Base-by-base conservation (phyloP, 345 rosid genomes). In the Syzygium aqueum region DNA sequence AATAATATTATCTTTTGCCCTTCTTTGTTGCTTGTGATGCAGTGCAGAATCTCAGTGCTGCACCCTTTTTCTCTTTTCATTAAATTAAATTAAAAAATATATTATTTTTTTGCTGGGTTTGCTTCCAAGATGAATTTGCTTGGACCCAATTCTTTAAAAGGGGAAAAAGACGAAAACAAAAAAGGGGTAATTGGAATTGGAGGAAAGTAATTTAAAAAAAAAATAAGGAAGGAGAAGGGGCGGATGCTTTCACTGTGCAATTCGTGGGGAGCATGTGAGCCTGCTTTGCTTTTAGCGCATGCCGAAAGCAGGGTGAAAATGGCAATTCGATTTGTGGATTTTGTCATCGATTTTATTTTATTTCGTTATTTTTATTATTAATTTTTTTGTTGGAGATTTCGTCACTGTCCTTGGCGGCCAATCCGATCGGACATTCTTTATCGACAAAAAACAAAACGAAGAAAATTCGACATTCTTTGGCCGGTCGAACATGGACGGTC, bases 241-340 rank as follows among this genome's bases (percentile, higher is more conserved):
- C 10, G 61, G 80, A 4, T 73, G 80, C 80, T 51, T 73, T 73
- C 28, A 11, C 46, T 85, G 17, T 28, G 65, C 8, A 11, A 8
- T 87, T n/a, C 52, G 90, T 89, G 94, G 91, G 57, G 50, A 91
- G 92, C 96, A 94, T 93, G 94, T 91, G 95, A 88, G 84, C 43
- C 23, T 57, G 57, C 95, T 94, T 93, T 93, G 90, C 65, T 40
- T 73, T 73, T 37, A 11, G 49, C 89, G 94, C 96, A 88, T 93
- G 96, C 94, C 77, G 63, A 91, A 90, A 94, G 12, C 73, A 15
- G 85, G 37, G 52, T 3, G 51, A 50, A 28, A 53, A 30, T 84
- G 85, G 17, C 85, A 21, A 77, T 51, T 78, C 52, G 19, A 12
- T 14, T 53, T 11, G 25, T 28, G 9, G 13, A 17, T 30, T 51